Conservation (phyloP, 2,329 filamentous ascomycete genomes). For the Bipolaris gigantea region DNA sequence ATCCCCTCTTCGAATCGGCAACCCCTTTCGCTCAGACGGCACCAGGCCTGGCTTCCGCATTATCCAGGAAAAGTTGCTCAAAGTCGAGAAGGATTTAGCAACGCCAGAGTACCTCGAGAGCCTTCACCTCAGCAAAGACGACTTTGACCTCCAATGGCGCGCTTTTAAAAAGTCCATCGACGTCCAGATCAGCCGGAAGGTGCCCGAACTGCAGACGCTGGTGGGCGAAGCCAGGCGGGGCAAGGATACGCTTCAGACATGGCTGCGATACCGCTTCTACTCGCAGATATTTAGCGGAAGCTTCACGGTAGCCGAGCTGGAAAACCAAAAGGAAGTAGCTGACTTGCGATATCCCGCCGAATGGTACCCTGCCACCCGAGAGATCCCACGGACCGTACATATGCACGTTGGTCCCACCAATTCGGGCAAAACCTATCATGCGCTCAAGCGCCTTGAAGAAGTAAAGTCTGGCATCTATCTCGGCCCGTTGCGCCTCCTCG, state of each 20-base stretch:
- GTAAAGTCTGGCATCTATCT: conserved; percentile 82
- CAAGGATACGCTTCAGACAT: conserved; percentile 46
- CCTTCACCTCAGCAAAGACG: conserved; percentile 26
- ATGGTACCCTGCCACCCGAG: conserved; percentile 85
- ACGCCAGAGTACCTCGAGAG: conserved; percentile 28
- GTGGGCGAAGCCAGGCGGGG: conserved; percentile 14
- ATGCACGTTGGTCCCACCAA: conserved; percentile 96
- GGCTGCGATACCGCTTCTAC: conserved; percentile 70
- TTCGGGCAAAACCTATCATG: conserved; percentile 96
- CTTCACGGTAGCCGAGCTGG: conserved; percentile 42
- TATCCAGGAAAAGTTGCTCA: conserved; percentile 18
- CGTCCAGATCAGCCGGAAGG: conserved; percentile 25
- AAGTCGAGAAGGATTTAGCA: conserved; percentile 18
- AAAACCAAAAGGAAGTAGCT: conserved; percentile 57
- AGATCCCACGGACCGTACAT: conserved; percentile 80
- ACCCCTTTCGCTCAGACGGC: neutral
- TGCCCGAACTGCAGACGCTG: conserved; percentile 22
- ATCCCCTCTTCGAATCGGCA: conserved; percentile 1
- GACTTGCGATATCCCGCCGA: conserved; percentile 87
- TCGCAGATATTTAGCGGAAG: conserved; percentile 34
- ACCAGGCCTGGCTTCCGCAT: neutral
- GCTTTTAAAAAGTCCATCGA: conserved; percentile 27
- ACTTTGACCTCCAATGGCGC: conserved; percentile 35
- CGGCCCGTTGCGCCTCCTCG: conserved; percentile 82
- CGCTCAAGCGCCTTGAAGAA: conserved; percentile 78